Percentiles rank a stretch among this genome's conserved stretches.
phyloP scores from a whole-genome alignment of 345 rosid genomes.

The Bruguiera sexangula region DNA sequence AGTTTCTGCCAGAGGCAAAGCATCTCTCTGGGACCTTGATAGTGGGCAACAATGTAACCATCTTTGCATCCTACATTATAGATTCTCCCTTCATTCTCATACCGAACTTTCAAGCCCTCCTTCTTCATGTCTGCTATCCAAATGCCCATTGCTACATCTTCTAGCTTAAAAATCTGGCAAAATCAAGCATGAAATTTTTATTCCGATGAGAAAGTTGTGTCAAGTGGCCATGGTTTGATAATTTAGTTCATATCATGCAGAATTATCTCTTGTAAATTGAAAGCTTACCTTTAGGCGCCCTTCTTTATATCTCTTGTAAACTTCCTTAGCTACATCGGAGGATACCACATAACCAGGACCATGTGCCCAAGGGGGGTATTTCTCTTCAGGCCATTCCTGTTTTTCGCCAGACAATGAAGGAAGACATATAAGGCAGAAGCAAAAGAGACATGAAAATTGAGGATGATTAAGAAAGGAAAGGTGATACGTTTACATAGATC shows the following conservation, averaged over 20 bases:
- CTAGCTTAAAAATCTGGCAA: slow-evolving; percentile 90
- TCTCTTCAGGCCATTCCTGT: slow-evolving; percentile 82
- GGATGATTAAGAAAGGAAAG: neutral
- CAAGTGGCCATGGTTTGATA: neutral
- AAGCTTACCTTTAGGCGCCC: slow-evolving; percentile 61
- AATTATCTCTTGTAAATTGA: neutral
- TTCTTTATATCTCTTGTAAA: slow-evolving; percentile 48
- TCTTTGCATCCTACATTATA: slow-evolving; percentile 77
- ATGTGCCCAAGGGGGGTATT: slow-evolving; percentile 91
- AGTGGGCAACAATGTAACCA: slow-evolving; percentile 86
- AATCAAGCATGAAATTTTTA: neutral
- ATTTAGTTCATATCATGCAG: neutral
- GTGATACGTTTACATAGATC: neutral
- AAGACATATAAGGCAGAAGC: neutral
- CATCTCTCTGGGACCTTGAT: slow-evolving; percentile 92
- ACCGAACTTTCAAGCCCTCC: slow-evolving; percentile 55
- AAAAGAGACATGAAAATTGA: neutral
- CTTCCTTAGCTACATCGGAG: slow-evolving; percentile 65
- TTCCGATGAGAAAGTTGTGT: neutral
- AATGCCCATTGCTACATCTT: slow-evolving; percentile 98
- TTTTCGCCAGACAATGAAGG: slow-evolving; percentile 3
- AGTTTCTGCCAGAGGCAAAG: slow-evolving; percentile 92
- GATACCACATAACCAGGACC: slow-evolving; percentile 96
- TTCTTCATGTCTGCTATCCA: slow-evolving; percentile 74
- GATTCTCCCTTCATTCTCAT: slow-evolving; percentile 63